phyloP scores from a whole-genome alignment of 2,329 filamentous ascomycete genomes.

The Aschersonia sp. region DNA sequence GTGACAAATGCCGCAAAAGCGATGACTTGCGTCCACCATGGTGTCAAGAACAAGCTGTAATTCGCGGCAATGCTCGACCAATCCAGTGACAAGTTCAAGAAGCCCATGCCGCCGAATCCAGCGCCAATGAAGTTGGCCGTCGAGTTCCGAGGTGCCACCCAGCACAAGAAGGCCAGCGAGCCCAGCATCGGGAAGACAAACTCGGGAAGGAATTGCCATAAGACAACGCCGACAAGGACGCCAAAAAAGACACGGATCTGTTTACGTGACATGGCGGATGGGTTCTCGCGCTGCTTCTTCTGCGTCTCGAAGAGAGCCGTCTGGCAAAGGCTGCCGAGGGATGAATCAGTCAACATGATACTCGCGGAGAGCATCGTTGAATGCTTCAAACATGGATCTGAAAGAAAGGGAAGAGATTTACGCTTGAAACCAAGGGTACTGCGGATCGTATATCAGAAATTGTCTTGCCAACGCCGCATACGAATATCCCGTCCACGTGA shows the following conservation, averaged over 20 bases:
- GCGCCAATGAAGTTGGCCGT: conserved; percentile 46
- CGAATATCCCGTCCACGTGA: conserved; percentile 41
- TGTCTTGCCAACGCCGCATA: conserved; percentile 43
- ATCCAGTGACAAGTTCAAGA: conserved; percentile 43
- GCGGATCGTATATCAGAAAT: conserved; percentile 42
- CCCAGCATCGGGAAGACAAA: conserved; percentile 44
- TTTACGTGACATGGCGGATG: conserved; percentile 30
- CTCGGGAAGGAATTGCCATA: conserved; percentile 50
- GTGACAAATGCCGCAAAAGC: conserved; percentile 39
- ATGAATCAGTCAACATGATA: neutral
- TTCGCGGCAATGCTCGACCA: conserved; percentile 46
- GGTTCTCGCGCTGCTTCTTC: conserved; percentile 33
- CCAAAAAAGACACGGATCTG: conserved; percentile 44
- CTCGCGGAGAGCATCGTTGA: too few species aligned
- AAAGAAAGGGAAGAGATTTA: neutral
- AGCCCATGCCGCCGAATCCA: conserved; percentile 47
- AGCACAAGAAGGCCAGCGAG: conserved; percentile 47
- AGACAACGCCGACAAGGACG: conserved; percentile 32
- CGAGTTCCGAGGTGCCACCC: conserved; percentile 43
- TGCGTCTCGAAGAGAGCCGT: conserved; percentile 45
- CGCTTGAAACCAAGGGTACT: conserved; percentile 25
- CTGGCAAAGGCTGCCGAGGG: conserved; percentile 25
- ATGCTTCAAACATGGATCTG: neutral
- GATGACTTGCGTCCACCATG: conserved; percentile 44
- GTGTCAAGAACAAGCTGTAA: conserved; percentile 37